Percentiles rank a stretch among this genome's conserved stretches.
Conservation (phyloP, 2,329 filamentous ascomycete genomes). For the Fusarium heterosporum region DNA sequence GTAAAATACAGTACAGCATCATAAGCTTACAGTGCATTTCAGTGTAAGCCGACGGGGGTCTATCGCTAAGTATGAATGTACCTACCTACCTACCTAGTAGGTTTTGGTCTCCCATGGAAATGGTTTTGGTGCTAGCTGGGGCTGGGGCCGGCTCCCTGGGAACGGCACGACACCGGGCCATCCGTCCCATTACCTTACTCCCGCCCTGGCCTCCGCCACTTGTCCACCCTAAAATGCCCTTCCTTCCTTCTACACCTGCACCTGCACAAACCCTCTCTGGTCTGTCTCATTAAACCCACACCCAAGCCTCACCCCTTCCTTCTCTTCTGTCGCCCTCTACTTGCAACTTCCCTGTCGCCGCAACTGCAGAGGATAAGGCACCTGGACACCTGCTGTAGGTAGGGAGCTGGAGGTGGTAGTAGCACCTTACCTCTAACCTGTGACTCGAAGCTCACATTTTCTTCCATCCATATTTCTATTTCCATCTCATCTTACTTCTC, state of each 20-base stretch:
- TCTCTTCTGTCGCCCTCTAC: conserved; percentile 4
- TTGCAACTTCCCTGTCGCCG: conserved; percentile 32
- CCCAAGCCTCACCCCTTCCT: conserved; percentile 13
- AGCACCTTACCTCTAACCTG: neutral
- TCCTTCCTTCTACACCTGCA: conserved; percentile 40
- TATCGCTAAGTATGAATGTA: neutral
- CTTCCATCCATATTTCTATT: neutral
- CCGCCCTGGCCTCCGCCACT: conserved; percentile 51
- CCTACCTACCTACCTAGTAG: neutral
- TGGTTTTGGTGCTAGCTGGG: conserved; percentile 42
- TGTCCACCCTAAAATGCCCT: conserved; percentile 35
- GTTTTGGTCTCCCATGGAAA: conserved; percentile 9
- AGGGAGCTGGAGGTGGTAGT: conserved; percentile 6
- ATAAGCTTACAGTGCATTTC: conserved; percentile 12
- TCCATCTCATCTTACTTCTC: conserved; percentile 25
- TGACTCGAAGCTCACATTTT: conserved; percentile 1
- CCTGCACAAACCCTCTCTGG: conserved; percentile 26
- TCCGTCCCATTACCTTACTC: conserved; percentile 55
- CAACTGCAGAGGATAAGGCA: conserved; percentile 21
- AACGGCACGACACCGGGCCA: conserved; percentile 55
- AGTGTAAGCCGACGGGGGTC: neutral
- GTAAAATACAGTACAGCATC: neutral
- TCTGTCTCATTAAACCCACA: conserved; percentile 15
- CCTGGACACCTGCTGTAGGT: conserved; percentile 11
- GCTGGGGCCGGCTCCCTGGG: conserved; percentile 50